phyloP scores from a whole-genome alignment of 2,329 filamentous ascomycete genomes.

The Fonsecaea multimorphosa region DNA sequence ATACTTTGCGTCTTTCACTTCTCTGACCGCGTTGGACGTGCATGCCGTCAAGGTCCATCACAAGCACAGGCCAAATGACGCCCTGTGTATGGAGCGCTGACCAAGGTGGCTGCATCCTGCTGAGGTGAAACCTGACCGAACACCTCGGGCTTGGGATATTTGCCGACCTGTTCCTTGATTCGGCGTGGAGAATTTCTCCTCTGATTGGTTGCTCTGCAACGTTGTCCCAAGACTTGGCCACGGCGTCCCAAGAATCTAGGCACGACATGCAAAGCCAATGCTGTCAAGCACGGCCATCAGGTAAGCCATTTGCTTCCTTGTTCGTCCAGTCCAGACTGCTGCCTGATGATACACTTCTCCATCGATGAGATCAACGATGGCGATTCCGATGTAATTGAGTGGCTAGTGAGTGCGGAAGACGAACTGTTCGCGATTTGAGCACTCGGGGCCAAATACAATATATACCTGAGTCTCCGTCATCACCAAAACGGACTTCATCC shows the following conservation, averaged over 20 bases:
- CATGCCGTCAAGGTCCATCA: not conserved
- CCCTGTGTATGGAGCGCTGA: slow-evolving; percentile 1
- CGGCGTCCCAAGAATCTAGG: not conserved
- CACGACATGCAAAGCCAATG: not conserved
- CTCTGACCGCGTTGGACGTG: not conserved
- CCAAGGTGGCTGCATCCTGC: slow-evolving; percentile 5
- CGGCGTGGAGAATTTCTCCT: not conserved
- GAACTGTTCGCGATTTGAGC: not conserved
- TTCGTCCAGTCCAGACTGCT: not conserved
- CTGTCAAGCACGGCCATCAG: not conserved
- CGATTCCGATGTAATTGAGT: not conserved
- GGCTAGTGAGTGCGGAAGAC: slow-evolving; percentile 1
- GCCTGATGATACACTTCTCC: not conserved
- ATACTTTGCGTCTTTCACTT: not conserved
- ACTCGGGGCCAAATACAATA: not conserved
- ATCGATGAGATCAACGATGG: not conserved
- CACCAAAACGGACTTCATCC: not conserved
- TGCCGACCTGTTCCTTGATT: slow-evolving; percentile 14
- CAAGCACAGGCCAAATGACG: not conserved
- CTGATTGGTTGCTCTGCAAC: not conserved
- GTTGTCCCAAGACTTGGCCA: not conserved
- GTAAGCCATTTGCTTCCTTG: not conserved
- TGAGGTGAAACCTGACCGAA: slow-evolving; percentile 3
- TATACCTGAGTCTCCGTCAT: not conserved
- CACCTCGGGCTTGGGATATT: not conserved